phyloP scores from a whole-genome alignment of 371 early-diverging fungal species.

The Coemansia sp. region DNA sequence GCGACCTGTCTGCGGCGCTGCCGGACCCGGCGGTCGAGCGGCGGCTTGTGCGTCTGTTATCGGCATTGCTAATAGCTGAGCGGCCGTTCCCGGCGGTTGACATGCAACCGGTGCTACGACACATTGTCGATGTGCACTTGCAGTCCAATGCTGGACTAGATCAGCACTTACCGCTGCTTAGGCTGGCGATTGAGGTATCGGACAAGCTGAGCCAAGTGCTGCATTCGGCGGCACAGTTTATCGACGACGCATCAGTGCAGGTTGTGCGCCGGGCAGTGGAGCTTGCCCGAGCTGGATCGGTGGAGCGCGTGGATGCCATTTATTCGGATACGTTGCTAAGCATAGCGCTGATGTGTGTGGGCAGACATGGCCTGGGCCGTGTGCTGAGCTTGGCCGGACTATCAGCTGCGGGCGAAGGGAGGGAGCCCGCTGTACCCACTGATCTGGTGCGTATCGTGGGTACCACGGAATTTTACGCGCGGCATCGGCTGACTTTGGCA shows the following conservation, averaged over 20 bases:
- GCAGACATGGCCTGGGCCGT: constrained; percentile 15
- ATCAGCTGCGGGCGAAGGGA: not conserved
- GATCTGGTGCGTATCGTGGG: constrained; percentile 10
- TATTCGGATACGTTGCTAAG: constrained; percentile 10
- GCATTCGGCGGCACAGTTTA: constrained; percentile 23
- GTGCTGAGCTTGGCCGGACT: constrained; percentile 23
- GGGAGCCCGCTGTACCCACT: not conserved
- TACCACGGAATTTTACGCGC: constrained; percentile 1
- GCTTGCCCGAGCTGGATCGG: not conserved
- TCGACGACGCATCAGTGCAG: constrained; percentile 11
- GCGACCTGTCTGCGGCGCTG: constrained; percentile 19
- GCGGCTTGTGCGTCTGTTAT: constrained; percentile 19
- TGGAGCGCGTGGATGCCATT: not conserved
- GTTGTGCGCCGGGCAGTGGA: constrained; percentile 3
- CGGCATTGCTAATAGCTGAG: constrained; percentile 15
- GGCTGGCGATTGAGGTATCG: constrained; percentile 11
- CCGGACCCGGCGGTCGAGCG: constrained; percentile 13
- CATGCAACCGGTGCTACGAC: constrained; percentile 18
- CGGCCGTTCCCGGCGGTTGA: constrained; percentile 49
- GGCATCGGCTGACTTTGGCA: constrained; percentile 10
- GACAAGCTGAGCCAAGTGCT: constrained; percentile 21
- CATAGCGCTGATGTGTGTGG: constrained; percentile 17
- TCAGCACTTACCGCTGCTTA: constrained; percentile 17
- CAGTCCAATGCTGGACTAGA: no score
- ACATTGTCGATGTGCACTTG: constrained; percentile 10